Conservation (phyloP, 1,284 basidiomycete species). For the Leucoagaricus sp. region DNA sequence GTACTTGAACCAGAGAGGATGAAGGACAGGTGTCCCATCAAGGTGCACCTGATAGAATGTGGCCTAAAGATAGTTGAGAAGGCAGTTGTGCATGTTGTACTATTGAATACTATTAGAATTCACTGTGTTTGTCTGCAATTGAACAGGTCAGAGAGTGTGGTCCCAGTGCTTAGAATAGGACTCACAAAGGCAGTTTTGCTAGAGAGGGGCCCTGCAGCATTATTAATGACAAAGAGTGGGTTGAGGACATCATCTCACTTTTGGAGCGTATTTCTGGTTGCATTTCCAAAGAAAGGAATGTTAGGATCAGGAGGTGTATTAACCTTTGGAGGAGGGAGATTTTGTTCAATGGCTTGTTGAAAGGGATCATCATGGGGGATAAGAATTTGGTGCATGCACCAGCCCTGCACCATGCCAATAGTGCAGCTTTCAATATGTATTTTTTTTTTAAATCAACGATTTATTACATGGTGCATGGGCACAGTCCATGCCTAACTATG, state of each 20-base stretch:
- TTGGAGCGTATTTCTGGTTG: no score
- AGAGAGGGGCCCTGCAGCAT: constrained; percentile 52
- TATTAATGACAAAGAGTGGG: constrained; percentile 61
- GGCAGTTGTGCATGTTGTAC: constrained; percentile 69
- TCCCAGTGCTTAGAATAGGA: background rate
- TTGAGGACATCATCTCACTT: constrained; percentile 45
- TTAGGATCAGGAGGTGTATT: no score
- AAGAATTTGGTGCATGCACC: no score
- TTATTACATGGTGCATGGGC: no score
- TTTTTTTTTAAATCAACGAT: no score
- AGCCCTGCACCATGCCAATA: no score
- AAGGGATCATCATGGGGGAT: constrained; percentile 62
- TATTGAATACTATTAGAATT: constrained; percentile 65
- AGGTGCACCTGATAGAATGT: constrained; percentile 64
- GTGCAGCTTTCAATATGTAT: no score
- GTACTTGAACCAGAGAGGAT: constrained; percentile 66
- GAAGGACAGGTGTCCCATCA: no score
- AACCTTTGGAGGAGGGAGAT: constrained; percentile 53
- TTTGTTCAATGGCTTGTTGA: constrained; percentile 49
- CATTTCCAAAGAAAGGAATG: no score
- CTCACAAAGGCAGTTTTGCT: constrained; percentile 54
- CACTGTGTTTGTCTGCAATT: constrained; percentile 47
- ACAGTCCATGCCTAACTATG: no score
- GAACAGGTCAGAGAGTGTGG: background rate
- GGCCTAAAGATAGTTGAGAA: constrained; percentile 75